Percentiles rank a stretch among this genome's conserved stretches.
Evolutionary conservation across 208 protist species (phyloP).

Genomic region (Crithidia mellificae): DNA sequence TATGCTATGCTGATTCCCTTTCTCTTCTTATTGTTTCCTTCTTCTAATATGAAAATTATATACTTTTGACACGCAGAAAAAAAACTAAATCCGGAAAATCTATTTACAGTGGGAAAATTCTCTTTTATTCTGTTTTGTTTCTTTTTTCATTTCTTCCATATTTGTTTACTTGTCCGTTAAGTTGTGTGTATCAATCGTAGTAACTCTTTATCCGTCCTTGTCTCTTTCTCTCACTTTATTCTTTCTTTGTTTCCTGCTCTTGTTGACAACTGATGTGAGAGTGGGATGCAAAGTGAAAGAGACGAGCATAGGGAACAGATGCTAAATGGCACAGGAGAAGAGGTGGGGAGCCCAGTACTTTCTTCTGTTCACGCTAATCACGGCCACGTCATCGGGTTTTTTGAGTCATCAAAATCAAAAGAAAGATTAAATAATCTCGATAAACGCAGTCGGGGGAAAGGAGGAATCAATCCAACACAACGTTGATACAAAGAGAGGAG

Average conservation of each 20-base stretch:
- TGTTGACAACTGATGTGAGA: not conserved
- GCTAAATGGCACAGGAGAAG: not conserved
- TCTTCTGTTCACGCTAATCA: not conserved
- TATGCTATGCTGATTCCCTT: slow-evolving; percentile 1
- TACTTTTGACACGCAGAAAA: slow-evolving; percentile 1
- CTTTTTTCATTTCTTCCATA: slow-evolving; percentile 13
- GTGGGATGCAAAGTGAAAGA: not conserved
- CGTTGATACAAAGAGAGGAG: too few relatives aligned
- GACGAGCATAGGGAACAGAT: slow-evolving; percentile 5
- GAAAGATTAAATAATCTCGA: too few relatives aligned
- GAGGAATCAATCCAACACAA: too few relatives aligned
- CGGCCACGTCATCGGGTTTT: too few relatives aligned
- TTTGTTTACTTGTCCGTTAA: slow-evolving; percentile 12
- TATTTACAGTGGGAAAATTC: not conserved
- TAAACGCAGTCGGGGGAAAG: too few relatives aligned
- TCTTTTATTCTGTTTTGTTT: not conserved
- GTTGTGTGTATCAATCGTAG: slow-evolving; percentile 3
- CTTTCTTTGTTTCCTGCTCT: not conserved
- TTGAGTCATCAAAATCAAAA: too few relatives aligned
- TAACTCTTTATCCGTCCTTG: slow-evolving; percentile 4
- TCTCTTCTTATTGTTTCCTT: slow-evolving; percentile 11
- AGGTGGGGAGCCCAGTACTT: not conserved
- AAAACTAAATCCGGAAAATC: not conserved
- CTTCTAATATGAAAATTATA: not conserved
- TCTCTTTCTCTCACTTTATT: slow-evolving; percentile 5